A percentile compares a stretch with the other conserved stretches of the same genome.
These are phyloP conservation scores for Tolypocladium inflatum DNA, from an alignment of 2,329 filamentous ascomycete genomes.

Conservation along the genomic window DNA sequence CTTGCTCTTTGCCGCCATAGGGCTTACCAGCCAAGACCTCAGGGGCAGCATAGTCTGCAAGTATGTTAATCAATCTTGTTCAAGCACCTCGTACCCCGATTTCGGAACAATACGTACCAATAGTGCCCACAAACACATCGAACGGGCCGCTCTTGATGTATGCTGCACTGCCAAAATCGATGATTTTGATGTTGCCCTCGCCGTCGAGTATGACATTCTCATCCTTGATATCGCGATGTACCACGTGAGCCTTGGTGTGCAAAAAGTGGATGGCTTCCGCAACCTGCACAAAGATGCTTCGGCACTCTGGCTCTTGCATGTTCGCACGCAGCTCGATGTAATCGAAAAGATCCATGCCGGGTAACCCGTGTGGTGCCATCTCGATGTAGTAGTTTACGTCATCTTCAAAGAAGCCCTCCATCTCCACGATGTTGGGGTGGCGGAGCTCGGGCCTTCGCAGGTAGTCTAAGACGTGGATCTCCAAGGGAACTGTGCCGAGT, in stretches of 20 bases:
- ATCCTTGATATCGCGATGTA: slow-evolving; percentile 97
- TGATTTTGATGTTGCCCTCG: slow-evolving; percentile 90
- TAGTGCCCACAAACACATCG: slow-evolving; percentile 97
- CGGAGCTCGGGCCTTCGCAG: slow-evolving; percentile 63
- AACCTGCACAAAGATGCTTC: slow-evolving; percentile 92
- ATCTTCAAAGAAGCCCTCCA: slow-evolving; percentile 68
- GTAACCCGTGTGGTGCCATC: slow-evolving; percentile 89
- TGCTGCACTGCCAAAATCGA: slow-evolving; percentile 95
- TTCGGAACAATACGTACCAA: slow-evolving; percentile 53
- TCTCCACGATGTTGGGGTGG: slow-evolving; percentile 63
- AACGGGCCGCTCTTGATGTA: slow-evolving; percentile 98
- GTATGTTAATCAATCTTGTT: slow-evolving; percentile 24
- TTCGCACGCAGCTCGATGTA: slow-evolving; percentile 95
- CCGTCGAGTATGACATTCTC: slow-evolving; percentile 96
- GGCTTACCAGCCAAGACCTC: slow-evolving; percentile 89
- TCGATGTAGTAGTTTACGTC: slow-evolving; percentile 97
- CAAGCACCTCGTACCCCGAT: neutral
- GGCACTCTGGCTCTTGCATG: slow-evolving; percentile 91
- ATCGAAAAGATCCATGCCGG: slow-evolving; percentile 97
- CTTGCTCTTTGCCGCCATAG: slow-evolving; percentile 93
- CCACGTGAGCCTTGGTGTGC: slow-evolving; percentile 81
- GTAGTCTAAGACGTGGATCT: slow-evolving; percentile 95
- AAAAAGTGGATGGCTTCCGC: slow-evolving; percentile 83
- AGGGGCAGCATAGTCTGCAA: slow-evolving; percentile 88
- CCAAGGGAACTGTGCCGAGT: slow-evolving; percentile 86